Percentiles rank a stretch among this genome's conserved stretches.
These are phyloP conservation scores for Penicillium digitatum DNA, from an alignment of 2,329 filamentous ascomycete species.

Conservation along the genomic window DNA sequence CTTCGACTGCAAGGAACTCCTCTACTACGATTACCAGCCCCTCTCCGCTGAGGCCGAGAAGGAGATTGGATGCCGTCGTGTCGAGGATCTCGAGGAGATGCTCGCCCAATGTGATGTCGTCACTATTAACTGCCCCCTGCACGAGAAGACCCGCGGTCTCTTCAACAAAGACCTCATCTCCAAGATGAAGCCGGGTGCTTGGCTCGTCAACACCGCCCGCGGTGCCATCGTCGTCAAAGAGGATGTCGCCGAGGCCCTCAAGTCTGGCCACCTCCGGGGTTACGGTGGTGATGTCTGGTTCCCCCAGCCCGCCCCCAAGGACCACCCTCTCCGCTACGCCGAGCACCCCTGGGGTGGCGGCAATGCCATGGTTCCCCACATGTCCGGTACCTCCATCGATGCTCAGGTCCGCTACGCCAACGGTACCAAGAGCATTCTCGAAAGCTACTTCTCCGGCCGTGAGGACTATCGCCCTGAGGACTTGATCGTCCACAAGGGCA, in stretches of 20 bases:
- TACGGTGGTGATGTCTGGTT: conserved; percentile 66
- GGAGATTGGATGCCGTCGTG: conserved; percentile 91
- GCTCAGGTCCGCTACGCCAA: conserved; percentile 89
- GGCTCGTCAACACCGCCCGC: conserved; percentile 98
- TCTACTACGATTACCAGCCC: conserved; percentile 99
- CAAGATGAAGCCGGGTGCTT: conserved; percentile 98
- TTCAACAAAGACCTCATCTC: conserved; percentile 98
- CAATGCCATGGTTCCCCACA: conserved; percentile 98
- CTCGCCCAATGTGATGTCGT: conserved; percentile 91
- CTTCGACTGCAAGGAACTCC: conserved; percentile 98
- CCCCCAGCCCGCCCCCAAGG: conserved; percentile 91
- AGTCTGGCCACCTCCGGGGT: conserved; percentile 67
- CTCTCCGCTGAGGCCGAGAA: conserved; percentile 78
- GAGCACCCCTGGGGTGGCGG: conserved; percentile 94
- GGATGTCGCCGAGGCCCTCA: conserved; percentile 90
- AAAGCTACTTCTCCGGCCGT: conserved; percentile 83
- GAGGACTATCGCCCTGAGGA: conserved; percentile 87
- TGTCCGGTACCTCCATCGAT: conserved; percentile 98
- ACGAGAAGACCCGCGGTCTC: conserved; percentile 93
- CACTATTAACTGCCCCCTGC: conserved; percentile 98
- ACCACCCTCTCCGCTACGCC: conserved; percentile 87
- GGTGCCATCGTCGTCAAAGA: conserved; percentile 99
- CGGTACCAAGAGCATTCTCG: conserved; percentile 82
- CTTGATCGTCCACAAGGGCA: conserved; percentile 81
- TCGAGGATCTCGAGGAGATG: conserved; percentile 88